A percentile compares a stretch with the other conserved stretches of the same genome.
Conservation (phyloP, 2,329 filamentous ascomycete genomes). For the Aspergillus pseudoviridinutans region DNA sequence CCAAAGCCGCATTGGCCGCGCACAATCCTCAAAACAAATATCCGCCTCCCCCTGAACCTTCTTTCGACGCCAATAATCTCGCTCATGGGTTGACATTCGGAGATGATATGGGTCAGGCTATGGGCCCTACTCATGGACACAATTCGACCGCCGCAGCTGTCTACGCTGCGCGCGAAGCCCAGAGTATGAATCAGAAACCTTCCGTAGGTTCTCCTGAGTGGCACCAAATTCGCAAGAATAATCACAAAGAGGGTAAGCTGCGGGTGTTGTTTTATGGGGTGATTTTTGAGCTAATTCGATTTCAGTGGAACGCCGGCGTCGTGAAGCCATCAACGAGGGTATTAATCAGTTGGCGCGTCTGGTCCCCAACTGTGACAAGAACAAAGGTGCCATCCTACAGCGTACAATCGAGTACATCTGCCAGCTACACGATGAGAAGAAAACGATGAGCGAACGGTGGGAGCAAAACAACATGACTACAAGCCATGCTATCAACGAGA, state of each 20-base stretch:
- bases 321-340: conserved; percentile 97
- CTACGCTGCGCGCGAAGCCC: conserved; percentile 50
- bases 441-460: conserved; percentile 39
- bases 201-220: conserved; percentile 95
- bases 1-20: conserved; percentile 45
- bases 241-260: conserved; percentile 89
- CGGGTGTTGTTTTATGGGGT: conserved; percentile 1
- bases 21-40: conserved; percentile 44
- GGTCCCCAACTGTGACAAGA: conserved; percentile 96
- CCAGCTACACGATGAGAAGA: conserved; percentile 59
- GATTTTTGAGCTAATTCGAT: conserved; percentile 20
- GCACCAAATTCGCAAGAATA: conserved; percentile 96
- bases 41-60: conserved; percentile 38
- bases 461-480: conserved; percentile 44
- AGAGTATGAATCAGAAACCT: conserved; percentile 63
- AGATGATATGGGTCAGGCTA: conserved; percentile 40
- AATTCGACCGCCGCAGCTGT: conserved; percentile 58
- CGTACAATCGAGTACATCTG: conserved; percentile 92
- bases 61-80: conserved; percentile 36
- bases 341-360: conserved; percentile 98
- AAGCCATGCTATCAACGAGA: conserved; percentile 64
- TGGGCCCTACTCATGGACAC: conserved; percentile 35
- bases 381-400: conserved; percentile 94
- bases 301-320: conserved; percentile 86
- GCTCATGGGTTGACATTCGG: conserved; percentile 34